Conservation (phyloP, 2,329 filamentous ascomycete species). For the Akanthomyces lecanii region DNA sequence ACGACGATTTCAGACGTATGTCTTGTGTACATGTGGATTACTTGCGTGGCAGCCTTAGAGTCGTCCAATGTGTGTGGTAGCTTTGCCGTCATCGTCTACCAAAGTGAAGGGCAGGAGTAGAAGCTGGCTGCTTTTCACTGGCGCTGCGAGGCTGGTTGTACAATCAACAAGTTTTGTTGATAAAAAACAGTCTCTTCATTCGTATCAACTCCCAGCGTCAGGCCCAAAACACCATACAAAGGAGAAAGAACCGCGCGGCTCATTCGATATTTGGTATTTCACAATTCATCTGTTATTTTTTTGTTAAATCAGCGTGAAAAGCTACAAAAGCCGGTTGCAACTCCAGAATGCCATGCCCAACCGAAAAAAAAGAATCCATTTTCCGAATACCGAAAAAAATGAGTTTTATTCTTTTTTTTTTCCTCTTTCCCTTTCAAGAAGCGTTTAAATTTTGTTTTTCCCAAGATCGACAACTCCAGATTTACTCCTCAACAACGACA, state of each 20-base stretch:
- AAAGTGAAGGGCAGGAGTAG: too few relatives aligned
- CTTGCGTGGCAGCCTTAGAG: background rate
- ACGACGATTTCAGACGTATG: slow-evolving; percentile 1
- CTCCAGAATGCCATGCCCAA: slow-evolving; percentile 43
- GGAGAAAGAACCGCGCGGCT: background rate
- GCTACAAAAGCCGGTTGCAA: slow-evolving; percentile 44
- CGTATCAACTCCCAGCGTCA: background rate
- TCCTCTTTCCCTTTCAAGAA: slow-evolving; percentile 7
- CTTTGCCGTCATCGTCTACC: background rate
- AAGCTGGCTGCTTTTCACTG: background rate
- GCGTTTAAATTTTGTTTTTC: slow-evolving; percentile 25
- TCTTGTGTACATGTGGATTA: background rate
- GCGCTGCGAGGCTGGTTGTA: background rate
- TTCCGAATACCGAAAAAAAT: slow-evolving; percentile 33
- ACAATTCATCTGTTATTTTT: slow-evolving; percentile 18
- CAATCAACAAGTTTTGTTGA: background rate
- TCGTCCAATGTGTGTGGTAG: too few relatives aligned
- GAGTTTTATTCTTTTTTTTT: slow-evolving; percentile 6
- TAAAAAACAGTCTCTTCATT: slow-evolving; percentile 4
- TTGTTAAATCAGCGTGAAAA: slow-evolving; percentile 35
- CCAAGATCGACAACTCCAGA: background rate
- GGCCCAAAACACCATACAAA: slow-evolving; percentile 4
- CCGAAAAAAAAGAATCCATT: slow-evolving; percentile 33
- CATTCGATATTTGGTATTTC: background rate
- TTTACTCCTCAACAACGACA: slow-evolving; percentile 68